Evolutionary conservation across 129 eudicot genomes (phyloP).

Genomic region (Flaveria linearis): DNA sequence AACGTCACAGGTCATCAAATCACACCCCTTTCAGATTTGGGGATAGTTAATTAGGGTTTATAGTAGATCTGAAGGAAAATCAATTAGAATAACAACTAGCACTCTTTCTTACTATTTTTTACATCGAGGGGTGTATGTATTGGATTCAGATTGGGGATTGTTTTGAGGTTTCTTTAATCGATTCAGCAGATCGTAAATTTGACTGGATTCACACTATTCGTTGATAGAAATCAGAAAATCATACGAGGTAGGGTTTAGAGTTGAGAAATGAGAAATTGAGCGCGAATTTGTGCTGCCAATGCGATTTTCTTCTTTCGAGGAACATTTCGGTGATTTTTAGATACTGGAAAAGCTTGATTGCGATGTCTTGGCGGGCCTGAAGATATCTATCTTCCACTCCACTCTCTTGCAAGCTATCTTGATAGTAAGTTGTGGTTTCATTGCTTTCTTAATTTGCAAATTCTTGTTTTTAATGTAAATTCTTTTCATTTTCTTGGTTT

Average conservation of each 20-base stretch:
- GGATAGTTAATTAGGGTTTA: constrained; percentile 53
- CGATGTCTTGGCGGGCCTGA: constrained; percentile 97
- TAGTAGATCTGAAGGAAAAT: constrained; percentile 28
- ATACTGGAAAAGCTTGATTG: constrained; percentile 39
- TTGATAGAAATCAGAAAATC: constrained; percentile 24
- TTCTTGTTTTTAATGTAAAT: background rate
- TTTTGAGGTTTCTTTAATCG: background rate
- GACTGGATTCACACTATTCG: background rate
- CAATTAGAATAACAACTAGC: background rate
- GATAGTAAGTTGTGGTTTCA: constrained; percentile 53
- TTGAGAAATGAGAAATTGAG: background rate
- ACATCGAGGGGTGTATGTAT: constrained; percentile 16
- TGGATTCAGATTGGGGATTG: constrained; percentile 16
- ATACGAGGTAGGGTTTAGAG: background rate
- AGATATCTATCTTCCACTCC: constrained; percentile 77
- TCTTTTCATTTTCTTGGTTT: background rate
- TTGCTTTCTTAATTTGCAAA: background rate
- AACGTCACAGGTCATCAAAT: constrained; percentile 21
- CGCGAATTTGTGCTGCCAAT: constrained; percentile 45
- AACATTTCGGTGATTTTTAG: constrained; percentile 47
- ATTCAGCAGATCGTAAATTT: constrained; percentile 23
- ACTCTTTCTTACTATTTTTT: background rate
- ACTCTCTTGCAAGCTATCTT: constrained; percentile 93
- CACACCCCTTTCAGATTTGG: constrained; percentile 38
- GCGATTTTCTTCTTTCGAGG: constrained; percentile 38